These are phyloP conservation scores for Psophocarpus tetragonolobus DNA, from an alignment of 306 rosid genomes.

Conservation along the genomic window DNA sequence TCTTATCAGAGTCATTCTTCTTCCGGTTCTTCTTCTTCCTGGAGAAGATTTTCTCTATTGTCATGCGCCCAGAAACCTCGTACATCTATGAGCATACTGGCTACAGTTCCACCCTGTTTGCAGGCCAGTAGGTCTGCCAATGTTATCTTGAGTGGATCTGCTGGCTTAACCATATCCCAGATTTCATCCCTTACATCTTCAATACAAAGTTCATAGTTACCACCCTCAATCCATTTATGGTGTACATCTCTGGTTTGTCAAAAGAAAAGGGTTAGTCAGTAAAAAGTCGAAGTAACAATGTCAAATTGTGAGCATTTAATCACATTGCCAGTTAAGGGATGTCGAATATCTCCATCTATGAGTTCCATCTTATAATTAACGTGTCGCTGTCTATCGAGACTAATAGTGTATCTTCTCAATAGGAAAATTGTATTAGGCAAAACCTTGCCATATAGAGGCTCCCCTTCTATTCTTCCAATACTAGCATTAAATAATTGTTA, in stretches of 20 bases:
- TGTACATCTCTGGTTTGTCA: slow-evolving; percentile 83
- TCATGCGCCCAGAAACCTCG: slow-evolving; percentile 99
- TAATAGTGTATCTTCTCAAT: no score
- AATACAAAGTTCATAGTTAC: slow-evolving; percentile 94
- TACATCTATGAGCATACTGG: slow-evolving; percentile 97
- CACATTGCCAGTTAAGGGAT: background rate
- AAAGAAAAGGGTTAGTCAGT: background rate
- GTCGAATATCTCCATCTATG: background rate
- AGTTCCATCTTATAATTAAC: background rate
- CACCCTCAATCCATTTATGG: slow-evolving; percentile 98
- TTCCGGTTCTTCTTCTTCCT: slow-evolving; percentile 98
- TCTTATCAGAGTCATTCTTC: slow-evolving; percentile 59
- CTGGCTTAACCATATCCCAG: slow-evolving; percentile 99
- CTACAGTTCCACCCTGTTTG: slow-evolving; percentile 99
- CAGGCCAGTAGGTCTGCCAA: slow-evolving; percentile 77
- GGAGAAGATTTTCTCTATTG: slow-evolving; percentile 98
- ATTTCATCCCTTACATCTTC: slow-evolving; percentile 98
- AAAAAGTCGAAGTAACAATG: background rate
- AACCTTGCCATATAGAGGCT: no score
- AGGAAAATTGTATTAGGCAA: no score
- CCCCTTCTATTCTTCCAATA: no score
- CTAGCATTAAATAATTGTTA: no score
- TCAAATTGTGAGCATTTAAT: background rate
- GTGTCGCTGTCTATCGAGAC: no score
- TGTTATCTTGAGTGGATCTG: slow-evolving; percentile 72